These are phyloP conservation scores for Pseudocercospora eumusae DNA, from an alignment of 2,329 filamentous ascomycete species.

Conservation along the genomic window DNA sequence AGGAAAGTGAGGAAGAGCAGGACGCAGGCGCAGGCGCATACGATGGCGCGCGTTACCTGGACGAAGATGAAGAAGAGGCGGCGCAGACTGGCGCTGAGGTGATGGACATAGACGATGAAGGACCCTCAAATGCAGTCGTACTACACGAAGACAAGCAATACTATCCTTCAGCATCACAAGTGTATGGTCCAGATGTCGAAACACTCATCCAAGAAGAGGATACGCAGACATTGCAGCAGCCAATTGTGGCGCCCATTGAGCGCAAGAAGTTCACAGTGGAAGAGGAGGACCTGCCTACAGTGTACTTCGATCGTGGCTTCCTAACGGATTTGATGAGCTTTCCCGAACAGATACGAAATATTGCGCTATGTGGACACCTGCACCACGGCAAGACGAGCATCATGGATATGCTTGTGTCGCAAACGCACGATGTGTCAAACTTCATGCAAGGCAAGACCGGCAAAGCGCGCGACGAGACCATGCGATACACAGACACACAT, in stretches of 20 bases:
- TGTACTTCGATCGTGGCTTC: constrained; percentile 84
- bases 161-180: constrained; percentile 95
- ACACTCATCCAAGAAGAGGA: constrained; percentile 96
- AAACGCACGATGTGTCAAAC: constrained; percentile 85
- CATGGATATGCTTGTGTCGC: constrained; percentile 95
- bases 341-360: constrained; percentile 88
- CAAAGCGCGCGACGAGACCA: constrained; percentile 79
- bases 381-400: constrained; percentile 98
- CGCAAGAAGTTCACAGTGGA: constrained; percentile 96
- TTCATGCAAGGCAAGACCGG: constrained; percentile 79
- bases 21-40: constrained; percentile 68
- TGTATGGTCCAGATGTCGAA: constrained; percentile 93
- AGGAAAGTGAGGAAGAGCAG: constrained; percentile 83
- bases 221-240: constrained; percentile 85
- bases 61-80: constrained; percentile 58
- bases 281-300: constrained; percentile 86
- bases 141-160: constrained; percentile 99
- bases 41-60: constrained; percentile 76
- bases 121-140: constrained; percentile 93
- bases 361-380: constrained; percentile 87
- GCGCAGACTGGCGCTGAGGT: constrained; percentile 70
- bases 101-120: constrained; percentile 91
- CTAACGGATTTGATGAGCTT: constrained; percentile 97
- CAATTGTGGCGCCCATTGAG: constrained; percentile 89
- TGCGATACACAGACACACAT: constrained; percentile 93